A percentile compares a stretch with the other conserved stretches of the same genome.
Conservation (phyloP, 169 alveolate genomes). For the Fabrea salina region DNA sequence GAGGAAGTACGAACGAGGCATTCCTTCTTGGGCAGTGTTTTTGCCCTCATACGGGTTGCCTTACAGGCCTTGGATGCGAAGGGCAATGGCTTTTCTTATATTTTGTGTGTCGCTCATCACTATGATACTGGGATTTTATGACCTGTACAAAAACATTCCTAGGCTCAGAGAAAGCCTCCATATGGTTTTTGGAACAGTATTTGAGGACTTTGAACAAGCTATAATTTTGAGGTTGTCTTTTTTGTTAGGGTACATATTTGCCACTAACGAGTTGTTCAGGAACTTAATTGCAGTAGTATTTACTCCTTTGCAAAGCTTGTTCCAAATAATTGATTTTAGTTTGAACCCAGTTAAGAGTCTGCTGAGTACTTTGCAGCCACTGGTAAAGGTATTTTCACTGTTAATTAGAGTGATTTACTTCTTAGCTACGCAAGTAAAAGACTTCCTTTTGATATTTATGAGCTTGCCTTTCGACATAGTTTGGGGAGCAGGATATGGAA, state of each 20-base stretch:
- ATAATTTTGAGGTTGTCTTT: neutral
- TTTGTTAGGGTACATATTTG: neutral
- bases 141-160: constrained; percentile 61
- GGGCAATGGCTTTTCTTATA: constrained; percentile 31
- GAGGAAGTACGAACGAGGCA: constrained; percentile 43
- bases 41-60: constrained; percentile 62
- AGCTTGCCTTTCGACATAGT: neutral
- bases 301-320: neutral
- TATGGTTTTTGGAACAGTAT: neutral
- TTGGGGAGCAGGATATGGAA: neutral
- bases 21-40: constrained; percentile 35
- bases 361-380: neutral
- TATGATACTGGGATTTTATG: constrained; percentile 58
- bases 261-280: neutral
- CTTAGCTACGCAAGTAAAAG: neutral
- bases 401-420: neutral
- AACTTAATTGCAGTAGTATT: neutral
- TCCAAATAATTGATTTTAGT: neutral
- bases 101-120: constrained; percentile 35
- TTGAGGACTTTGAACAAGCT: neutral
- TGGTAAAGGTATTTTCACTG: neutral
- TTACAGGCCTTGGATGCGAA: constrained; percentile 55
- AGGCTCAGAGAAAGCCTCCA: constrained; percentile 12
- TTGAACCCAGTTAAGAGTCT: neutral
- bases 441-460: neutral